Evolutionary conservation across 371 early-diverging fungal species (phyloP), one percentile per base, ranked within the genome.

Genomic region (Actinomortierella wolfii): DNA sequence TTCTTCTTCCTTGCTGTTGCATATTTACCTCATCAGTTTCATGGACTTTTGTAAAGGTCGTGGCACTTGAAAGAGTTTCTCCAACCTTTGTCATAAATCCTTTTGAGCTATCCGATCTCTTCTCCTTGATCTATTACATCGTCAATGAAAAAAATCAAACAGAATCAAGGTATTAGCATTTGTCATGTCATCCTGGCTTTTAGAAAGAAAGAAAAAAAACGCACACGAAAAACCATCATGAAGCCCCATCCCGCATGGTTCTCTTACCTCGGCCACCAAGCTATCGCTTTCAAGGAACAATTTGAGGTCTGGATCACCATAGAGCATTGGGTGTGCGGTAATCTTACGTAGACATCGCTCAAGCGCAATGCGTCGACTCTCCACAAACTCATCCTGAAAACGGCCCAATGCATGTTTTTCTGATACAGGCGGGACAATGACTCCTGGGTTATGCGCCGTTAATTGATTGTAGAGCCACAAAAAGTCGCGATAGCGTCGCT

Each of bases 331-430:
- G 73, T 98, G 98, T 3, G 85, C 78, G 13, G 88, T 87, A 44
- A 95, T 89, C 67, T 92, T 92, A 40, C 81, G 77, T 28, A 97
- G 65, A 77, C 93, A 92, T 56, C 88, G 81, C 73, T 97, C 95
- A 18, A 98, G 80, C 0, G 90, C 94, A 34, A 86, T 79, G 7
- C 97, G 84, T 20, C 98, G 83, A 29, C 85, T 84, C 73, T 96
- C 96, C 11, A 98, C 90, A 86, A 98, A 98, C 56, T 94, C 96
- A 57, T 95, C 94, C 74, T 94, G 92, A 64, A 98, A 98, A 15
- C 98, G 89, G 9, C 97, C 94, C 84, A 67, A 67, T 5, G 93
- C 91, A 80, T 94, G 93, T 76, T 97, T 97, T 64, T 94, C 97
- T 13, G 98, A 97, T 3, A 94, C 86, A 17, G 97, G 94, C 21